phyloP scores from a whole-genome alignment of 345 rosid species.

The Corymbia maculata region DNA sequence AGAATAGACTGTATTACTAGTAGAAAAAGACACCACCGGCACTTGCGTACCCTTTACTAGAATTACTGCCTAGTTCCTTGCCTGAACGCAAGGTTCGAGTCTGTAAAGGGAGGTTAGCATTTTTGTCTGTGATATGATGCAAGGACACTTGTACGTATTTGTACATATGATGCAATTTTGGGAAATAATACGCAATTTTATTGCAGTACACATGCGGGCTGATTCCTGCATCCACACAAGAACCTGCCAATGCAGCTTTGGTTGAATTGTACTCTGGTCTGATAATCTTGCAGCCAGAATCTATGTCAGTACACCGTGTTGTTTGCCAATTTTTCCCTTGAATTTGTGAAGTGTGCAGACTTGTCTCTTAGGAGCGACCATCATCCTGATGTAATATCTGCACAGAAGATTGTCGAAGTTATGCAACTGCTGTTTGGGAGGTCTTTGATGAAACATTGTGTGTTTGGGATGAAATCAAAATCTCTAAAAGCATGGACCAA shows the following conservation, averaged over 20 bases:
- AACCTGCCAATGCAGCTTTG: neutral
- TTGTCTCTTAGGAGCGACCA: neutral
- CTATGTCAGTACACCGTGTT: neutral
- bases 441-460: neutral
- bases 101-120: neutral
- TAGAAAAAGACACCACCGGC: neutral
- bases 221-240: neutral
- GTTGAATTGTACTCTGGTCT: neutral
- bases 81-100: neutral
- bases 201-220: neutral
- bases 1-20: neutral
- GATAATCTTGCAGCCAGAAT: neutral
- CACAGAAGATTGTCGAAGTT: neutral
- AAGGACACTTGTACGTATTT: neutral
- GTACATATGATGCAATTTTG: neutral
- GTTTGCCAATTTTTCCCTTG: neutral
- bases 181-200: neutral
- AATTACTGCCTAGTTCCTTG: neutral
- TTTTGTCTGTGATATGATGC: neutral
- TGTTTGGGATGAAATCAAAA: neutral
- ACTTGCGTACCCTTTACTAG: neutral
- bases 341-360: neutral
- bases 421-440: neutral
- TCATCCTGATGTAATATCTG: neutral
- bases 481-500: neutral